These are phyloP conservation scores for Golubevia sp. DNA, from an alignment of 1,284 basidiomycete species.

Conservation along the genomic window DNA sequence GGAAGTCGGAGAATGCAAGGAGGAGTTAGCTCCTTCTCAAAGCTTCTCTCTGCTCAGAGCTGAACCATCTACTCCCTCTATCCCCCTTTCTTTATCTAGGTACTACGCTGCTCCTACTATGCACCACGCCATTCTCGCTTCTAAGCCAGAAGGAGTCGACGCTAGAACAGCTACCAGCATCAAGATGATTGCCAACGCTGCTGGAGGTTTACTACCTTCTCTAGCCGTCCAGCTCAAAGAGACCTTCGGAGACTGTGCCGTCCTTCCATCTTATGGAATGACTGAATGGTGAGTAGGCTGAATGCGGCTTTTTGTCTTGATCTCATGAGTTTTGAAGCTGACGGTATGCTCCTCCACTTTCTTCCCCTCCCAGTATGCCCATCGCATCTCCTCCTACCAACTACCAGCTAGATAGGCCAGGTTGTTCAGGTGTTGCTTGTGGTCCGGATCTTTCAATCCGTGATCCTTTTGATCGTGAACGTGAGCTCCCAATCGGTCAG, in stretches of 20 bases:
- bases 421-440: slow-evolving; percentile 58
- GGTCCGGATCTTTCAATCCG: slow-evolving; percentile 58
- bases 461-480: slow-evolving; percentile 54
- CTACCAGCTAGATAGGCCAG: slow-evolving; percentile 59
- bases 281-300: slow-evolving; percentile 36
- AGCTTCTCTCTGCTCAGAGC: background rate
- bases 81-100: background rate
- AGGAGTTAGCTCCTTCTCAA: background rate
- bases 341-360: background rate
- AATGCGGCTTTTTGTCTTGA: background rate
- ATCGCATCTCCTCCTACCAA: slow-evolving; percentile 59
- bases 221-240: slow-evolving; percentile 58
- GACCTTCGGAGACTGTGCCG: slow-evolving; percentile 48
- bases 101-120: slow-evolving; percentile 61
- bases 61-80: background rate
- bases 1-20: background rate
- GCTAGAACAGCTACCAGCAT: slow-evolving; percentile 45
- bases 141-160: slow-evolving; percentile 47
- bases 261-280: slow-evolving; percentile 61
- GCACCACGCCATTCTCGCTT: slow-evolving; percentile 60
- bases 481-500: slow-evolving; percentile 50
- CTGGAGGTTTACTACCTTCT: slow-evolving; percentile 58
- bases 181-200: slow-evolving; percentile 60
- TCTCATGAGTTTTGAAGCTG: background rate
- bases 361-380: slow-evolving; percentile 37